These are phyloP conservation scores for Lolium rigidum DNA, from an alignment of 176 grass and related monocot species.

Conservation along the genomic window DNA sequence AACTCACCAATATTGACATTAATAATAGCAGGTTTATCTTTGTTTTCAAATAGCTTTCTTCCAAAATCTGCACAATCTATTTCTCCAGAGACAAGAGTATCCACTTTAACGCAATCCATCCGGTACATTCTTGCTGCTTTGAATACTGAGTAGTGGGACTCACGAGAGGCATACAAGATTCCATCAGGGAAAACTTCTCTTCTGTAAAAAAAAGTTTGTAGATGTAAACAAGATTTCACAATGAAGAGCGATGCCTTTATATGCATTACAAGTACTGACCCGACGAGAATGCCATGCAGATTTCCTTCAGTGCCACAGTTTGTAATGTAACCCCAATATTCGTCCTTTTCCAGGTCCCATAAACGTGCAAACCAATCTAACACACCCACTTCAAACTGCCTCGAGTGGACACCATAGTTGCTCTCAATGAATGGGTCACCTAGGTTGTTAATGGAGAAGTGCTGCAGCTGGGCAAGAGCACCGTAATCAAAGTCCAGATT, in stretches of 20 bases:
- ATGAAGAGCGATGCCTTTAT: constrained; percentile 5
- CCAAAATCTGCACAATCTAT: constrained; percentile 61
- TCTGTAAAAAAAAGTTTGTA: constrained; percentile 46
- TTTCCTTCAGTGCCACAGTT: constrained; percentile 78
- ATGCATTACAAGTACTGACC: constrained; percentile 41
- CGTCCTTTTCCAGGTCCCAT: constrained; percentile 65
- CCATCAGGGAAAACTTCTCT: constrained; percentile 71
- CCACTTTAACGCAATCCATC: constrained; percentile 63
- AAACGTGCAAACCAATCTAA: constrained; percentile 78
- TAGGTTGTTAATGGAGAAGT: constrained; percentile 77
- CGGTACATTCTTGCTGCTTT: constrained; percentile 82
- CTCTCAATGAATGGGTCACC: constrained; percentile 79
- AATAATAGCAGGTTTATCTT: constrained; percentile 66
- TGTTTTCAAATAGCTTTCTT: constrained; percentile 51
- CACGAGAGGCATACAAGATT: constrained; percentile 63
- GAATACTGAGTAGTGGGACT: constrained; percentile 82
- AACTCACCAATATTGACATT: constrained; percentile 74
- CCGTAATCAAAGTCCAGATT: constrained; percentile 78
- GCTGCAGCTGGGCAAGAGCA: constrained; percentile 61
- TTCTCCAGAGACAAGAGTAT: constrained; percentile 63
- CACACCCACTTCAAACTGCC: constrained; percentile 74
- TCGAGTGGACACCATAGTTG: constrained; percentile 77
- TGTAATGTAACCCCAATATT: constrained; percentile 84
- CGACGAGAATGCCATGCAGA: constrained; percentile 70
- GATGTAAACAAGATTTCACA: constrained; percentile 26